Evolutionary conservation across 208 protist genomes (phyloP), one percentile per base, ranked within the genome.

Genomic region (Leishmania braziliensis): DNA sequence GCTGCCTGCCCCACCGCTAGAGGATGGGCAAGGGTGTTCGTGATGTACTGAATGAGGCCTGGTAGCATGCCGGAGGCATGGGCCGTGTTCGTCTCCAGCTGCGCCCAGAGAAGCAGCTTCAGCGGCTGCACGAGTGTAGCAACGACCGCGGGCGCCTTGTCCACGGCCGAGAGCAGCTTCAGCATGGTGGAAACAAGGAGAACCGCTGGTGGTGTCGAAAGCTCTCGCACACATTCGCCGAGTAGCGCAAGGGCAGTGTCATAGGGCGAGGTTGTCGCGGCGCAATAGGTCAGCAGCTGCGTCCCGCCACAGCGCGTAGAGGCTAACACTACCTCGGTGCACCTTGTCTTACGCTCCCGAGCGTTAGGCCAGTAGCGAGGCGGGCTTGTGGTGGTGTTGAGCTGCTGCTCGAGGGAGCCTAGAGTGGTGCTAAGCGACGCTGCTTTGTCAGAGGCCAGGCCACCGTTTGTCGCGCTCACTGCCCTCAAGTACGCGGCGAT

Each of bases 1-100:
- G 66, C 72, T 29, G 72, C n/a, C 9, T 29, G 75, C 63, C 36
- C 3, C n/a, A 10, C 16, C 39, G 54, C 23, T n/a, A 54, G 14
- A 12, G 70, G 33, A 36, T 8, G 50, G 16, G 62, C 56, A 5
- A 78, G 77, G 29, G 77, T 36, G 36, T 1, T 62, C 16, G 77
- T 73, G 68, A 85, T 26, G 54, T 85, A 81, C 48, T 66, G 81
- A n/a, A 74, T 43, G 46, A 85, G 43, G 3, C 54, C 54, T 29
- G 75, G 70, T 60, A 85, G 71, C 50, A 75, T 73, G 33, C 62
- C 71, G 23, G 76, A 39, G 6, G 81, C 20, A 65, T 18, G 71
- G 39, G 77, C 26, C 26, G 77, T 51, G 58, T 72, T 63, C 14
- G 48, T 39, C 78, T 82, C 84, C 60, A 84, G 62, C 63, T 84